phyloP scores from a whole-genome alignment of 1,284 basidiomycete genomes.

The Malassezia equina region DNA sequence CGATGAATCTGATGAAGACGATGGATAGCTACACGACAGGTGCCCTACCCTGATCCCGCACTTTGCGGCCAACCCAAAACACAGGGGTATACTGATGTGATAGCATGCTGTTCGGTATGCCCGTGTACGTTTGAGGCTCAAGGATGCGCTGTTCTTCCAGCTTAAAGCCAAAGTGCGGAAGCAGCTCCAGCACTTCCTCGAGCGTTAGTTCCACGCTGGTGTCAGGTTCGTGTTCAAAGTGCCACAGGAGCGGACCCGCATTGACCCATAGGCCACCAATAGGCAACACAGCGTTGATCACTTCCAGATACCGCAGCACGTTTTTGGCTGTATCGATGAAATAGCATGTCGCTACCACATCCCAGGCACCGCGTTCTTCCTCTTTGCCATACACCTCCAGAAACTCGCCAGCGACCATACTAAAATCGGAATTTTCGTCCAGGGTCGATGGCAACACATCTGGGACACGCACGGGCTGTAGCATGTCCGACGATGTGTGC shows the following conservation, averaged over 20 bases:
- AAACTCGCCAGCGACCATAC: slow-evolving; percentile 46
- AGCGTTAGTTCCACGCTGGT: slow-evolving; percentile 73
- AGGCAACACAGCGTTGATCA: slow-evolving; percentile 36
- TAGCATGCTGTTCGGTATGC: slow-evolving; percentile 72
- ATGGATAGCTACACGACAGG: slow-evolving; percentile 19
- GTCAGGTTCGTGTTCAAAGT: slow-evolving; percentile 72
- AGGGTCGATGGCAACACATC: slow-evolving; percentile 35
- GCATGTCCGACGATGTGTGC: slow-evolving; percentile 31
- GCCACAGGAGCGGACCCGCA: slow-evolving; percentile 82
- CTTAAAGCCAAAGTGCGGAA: slow-evolving; percentile 68
- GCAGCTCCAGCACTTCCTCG: slow-evolving; percentile 72
- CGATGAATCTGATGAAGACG: not conserved
- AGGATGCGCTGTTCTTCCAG: slow-evolving; percentile 68
- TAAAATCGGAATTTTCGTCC: slow-evolving; percentile 34
- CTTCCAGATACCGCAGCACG: slow-evolving; percentile 39
- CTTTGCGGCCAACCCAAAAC: slow-evolving; percentile 47
- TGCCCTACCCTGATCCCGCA: slow-evolving; percentile 26
- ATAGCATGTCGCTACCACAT: slow-evolving; percentile 86
- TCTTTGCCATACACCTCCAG: slow-evolving; percentile 49
- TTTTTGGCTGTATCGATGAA: slow-evolving; percentile 76
- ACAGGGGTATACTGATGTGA: slow-evolving; percentile 68
- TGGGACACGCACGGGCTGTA: slow-evolving; percentile 33
- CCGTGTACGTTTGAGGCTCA: slow-evolving; percentile 70
- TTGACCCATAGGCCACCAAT: slow-evolving; percentile 40
- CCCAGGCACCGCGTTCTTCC: slow-evolving; percentile 65